A percentile compares a stretch with the other conserved stretches of the same genome.
Conservation (phyloP, 371 early-diverging fungal genomes). For the Cokeromyces recurvatus region DNA sequence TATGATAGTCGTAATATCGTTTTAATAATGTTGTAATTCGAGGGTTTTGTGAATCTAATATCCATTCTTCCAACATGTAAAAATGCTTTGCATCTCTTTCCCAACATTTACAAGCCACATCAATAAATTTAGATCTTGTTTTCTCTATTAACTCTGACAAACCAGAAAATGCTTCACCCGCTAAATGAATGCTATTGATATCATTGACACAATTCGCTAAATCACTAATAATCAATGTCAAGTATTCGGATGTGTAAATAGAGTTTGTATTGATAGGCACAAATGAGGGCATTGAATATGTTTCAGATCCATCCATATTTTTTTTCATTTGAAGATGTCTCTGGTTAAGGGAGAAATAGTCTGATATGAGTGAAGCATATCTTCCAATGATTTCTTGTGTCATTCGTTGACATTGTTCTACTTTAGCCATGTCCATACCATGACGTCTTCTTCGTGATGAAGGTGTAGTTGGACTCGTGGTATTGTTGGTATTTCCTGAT, state of each 20-base stretch:
- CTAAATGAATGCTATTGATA: conserved; percentile 49
- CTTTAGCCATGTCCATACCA: conserved; percentile 64
- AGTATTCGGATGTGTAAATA: conserved; percentile 52
- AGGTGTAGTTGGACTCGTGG: conserved; percentile 9
- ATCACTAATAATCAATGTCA: conserved; percentile 49
- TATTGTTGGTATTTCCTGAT: neutral
- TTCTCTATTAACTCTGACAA: conserved; percentile 50
- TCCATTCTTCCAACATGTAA: conserved; percentile 83
- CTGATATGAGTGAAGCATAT: conserved; percentile 54
- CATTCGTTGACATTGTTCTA: conserved; percentile 75
- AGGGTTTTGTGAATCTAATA: conserved; percentile 66
- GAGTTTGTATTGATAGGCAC: conserved; percentile 49
- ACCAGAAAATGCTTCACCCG: conserved; percentile 53
- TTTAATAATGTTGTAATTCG: conserved; percentile 61
- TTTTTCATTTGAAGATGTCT: conserved; percentile 20
- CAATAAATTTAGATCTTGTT: conserved; percentile 52
- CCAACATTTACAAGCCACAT: conserved; percentile 53
- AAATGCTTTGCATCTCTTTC: conserved; percentile 75
- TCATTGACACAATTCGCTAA: conserved; percentile 58
- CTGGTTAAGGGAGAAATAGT: conserved; percentile 48
- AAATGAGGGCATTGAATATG: conserved; percentile 30
- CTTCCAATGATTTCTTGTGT: conserved; percentile 68
- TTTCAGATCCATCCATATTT: conserved; percentile 19
- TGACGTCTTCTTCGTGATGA: conserved; percentile 34
- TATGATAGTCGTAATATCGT: conserved; percentile 69